Percentiles rank a stretch among this genome's conserved stretches.
Conservation (phyloP, 306 rosid genomes). For the Cucumis sativus region Cucumber_9930_V3 NC_026657.2:9607001-9607500, state of each 20-base stretch:
- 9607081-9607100: neutral
- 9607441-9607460: neutral
- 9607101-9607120: slow-evolving; percentile 49
- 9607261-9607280: neutral
- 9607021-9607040: neutral
- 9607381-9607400: slow-evolving; percentile 27
- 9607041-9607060: neutral
- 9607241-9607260: neutral
- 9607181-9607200: neutral
- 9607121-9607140: slow-evolving; percentile 34
- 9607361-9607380: slow-evolving; percentile 25
- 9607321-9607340: slow-evolving; percentile 19
- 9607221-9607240: slow-evolving; percentile 39
- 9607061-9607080: neutral
- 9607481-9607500: neutral
- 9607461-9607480: neutral
- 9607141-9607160: slow-evolving; percentile 87
- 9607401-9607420: slow-evolving; percentile 38
- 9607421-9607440: slow-evolving; percentile 25
- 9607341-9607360: slow-evolving; percentile 46
- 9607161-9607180: slow-evolving; percentile 51
- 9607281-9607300: slow-evolving; percentile 24
- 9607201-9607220: slow-evolving; percentile 30
- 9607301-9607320: slow-evolving; percentile 27
- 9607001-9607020: neutral